A percentile compares a stretch with the other conserved stretches of the same genome.
These are phyloP conservation scores for Cercospora sp. DNA, from an alignment of 2,329 filamentous ascomycete genomes.

Conservation along the genomic window DNA sequence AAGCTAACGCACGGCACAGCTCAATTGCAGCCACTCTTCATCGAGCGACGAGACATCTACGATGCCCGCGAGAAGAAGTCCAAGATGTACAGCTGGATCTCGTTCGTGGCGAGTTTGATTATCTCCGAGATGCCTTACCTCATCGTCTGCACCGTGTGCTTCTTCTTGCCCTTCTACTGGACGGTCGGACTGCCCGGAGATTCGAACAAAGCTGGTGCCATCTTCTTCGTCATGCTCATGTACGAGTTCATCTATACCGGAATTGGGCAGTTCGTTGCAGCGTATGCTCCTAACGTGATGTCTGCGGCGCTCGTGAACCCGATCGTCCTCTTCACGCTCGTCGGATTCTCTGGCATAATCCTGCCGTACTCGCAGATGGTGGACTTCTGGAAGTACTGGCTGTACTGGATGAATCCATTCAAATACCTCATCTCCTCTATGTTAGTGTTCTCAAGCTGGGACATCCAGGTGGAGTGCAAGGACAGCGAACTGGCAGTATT, in stretches of 20 bases:
- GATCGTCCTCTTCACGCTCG: slow-evolving; percentile 35
- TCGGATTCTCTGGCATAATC: slow-evolving; percentile 37
- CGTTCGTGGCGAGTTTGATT: slow-evolving; percentile 69
- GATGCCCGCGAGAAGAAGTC: slow-evolving; percentile 61
- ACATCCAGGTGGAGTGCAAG: slow-evolving; percentile 43
- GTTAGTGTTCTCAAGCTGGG: slow-evolving; percentile 43
- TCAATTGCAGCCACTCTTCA: slow-evolving; percentile 60
- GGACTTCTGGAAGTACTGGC: slow-evolving; percentile 42
- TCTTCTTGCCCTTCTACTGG: slow-evolving; percentile 33
- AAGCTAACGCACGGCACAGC: not conserved
- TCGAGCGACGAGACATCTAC: slow-evolving; percentile 58
- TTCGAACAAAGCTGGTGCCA: slow-evolving; percentile 50
- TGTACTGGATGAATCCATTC: slow-evolving; percentile 43
- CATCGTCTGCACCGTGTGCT: slow-evolving; percentile 58
- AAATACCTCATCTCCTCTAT: slow-evolving; percentile 45
- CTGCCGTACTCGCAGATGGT: slow-evolving; percentile 36
- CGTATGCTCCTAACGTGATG: slow-evolving; percentile 44
- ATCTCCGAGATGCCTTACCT: slow-evolving; percentile 69
- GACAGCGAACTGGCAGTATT: slow-evolving; percentile 43
- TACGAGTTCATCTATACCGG: slow-evolving; percentile 57
- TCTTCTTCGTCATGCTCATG: slow-evolving; percentile 48
- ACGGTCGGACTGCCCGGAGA: slow-evolving; percentile 44
- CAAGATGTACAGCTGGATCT: slow-evolving; percentile 72
- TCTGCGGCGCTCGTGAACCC: slow-evolving; percentile 50
- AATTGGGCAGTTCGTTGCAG: slow-evolving; percentile 58